Conservation (phyloP, 768 basidiomycete genomes). For the Tricholoma bakamatsutake region DNA sequence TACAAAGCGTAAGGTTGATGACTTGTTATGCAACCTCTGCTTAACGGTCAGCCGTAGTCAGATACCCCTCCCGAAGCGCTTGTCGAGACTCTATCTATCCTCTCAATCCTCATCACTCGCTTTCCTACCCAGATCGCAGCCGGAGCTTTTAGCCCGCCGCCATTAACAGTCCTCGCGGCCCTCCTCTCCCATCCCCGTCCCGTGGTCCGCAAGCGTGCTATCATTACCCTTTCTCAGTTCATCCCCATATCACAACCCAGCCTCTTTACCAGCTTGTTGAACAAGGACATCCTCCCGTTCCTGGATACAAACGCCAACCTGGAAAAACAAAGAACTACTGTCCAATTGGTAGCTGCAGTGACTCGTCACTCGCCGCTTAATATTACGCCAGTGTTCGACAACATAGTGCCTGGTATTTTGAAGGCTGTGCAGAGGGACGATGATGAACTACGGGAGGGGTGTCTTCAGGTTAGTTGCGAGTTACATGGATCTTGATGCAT, state of each 20-base stretch:
- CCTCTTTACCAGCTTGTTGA: conserved; percentile 57
- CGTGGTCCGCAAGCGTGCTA: conserved; percentile 90
- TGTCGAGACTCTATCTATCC: conserved; percentile 76
- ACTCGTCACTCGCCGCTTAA: conserved; percentile 68
- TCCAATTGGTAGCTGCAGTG: conserved; percentile 75
- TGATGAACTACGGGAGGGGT: conserved; percentile 78
- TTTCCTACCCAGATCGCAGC: conserved; percentile 67
- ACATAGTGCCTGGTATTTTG: conserved; percentile 67
- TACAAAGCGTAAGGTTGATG: conserved; percentile 54
- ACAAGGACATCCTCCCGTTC: conserved; percentile 53
- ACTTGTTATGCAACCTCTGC: background rate
- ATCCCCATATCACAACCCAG: conserved; percentile 64
- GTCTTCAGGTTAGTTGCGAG: conserved; percentile 52
- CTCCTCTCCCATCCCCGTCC: conserved; percentile 71
- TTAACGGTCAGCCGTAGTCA: conserved; percentile 33
- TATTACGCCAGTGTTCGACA: conserved; percentile 51
- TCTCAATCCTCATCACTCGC: conserved; percentile 83
- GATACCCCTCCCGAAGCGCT: conserved; percentile 75
- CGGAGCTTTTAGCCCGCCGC: conserved; percentile 46
- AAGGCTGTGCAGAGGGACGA: conserved; percentile 69
- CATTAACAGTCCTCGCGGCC: conserved; percentile 63
- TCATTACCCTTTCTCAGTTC: conserved; percentile 80
- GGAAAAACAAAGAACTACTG: conserved; percentile 72
- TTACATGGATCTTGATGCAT: background rate
- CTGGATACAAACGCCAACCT: conserved; percentile 45